Conservation (phyloP, 176 grass and related monocot genomes). For the Calamus simplicifolius region DNA sequence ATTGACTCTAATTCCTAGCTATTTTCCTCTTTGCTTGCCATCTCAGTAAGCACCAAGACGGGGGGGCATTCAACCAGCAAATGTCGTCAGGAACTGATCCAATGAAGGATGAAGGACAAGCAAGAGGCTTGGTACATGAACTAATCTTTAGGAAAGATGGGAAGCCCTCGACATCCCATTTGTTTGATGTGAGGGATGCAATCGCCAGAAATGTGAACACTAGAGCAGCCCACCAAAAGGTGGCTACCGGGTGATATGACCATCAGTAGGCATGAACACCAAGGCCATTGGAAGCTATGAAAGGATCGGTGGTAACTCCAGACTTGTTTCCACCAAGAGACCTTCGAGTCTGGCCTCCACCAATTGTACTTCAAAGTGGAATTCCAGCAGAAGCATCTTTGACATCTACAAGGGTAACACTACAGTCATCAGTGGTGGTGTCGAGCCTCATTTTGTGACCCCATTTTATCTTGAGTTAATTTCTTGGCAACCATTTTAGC, state of each 20-base stretch:
- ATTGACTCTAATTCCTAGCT: constrained; percentile 32
- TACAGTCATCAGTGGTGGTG: constrained; percentile 25
- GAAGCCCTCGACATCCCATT: constrained; percentile 22
- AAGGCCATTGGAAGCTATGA: constrained; percentile 7
- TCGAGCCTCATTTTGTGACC: constrained; percentile 25
- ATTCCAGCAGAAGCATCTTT: neutral
- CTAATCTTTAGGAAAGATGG: constrained; percentile 33
- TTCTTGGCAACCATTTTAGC: neutral
- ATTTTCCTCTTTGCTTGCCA: neutral
- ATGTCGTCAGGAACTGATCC: constrained; percentile 4
- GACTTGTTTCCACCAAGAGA: constrained; percentile 4
- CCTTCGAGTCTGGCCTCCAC: neutral
- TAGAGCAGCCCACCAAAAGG: constrained; percentile 13
- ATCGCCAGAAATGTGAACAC: constrained; percentile 7
- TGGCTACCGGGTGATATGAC: constrained; percentile 10
- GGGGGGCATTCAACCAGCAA: constrained; percentile 45
- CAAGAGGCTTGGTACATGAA: constrained; percentile 60
- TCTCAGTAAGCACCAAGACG: constrained; percentile 45
- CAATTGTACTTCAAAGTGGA: neutral
- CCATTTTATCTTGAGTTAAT: constrained; percentile 15
- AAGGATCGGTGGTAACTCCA: constrained; percentile 10
- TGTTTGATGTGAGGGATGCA: constrained; percentile 42
- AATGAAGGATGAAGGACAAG: constrained; percentile 24
- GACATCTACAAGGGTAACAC: neutral
- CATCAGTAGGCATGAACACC: neutral